A percentile compares a stretch with the other conserved stretches of the same genome.
phyloP scores from a whole-genome alignment of 768 basidiomycete species.

The Tremella fuciformis region DNA sequence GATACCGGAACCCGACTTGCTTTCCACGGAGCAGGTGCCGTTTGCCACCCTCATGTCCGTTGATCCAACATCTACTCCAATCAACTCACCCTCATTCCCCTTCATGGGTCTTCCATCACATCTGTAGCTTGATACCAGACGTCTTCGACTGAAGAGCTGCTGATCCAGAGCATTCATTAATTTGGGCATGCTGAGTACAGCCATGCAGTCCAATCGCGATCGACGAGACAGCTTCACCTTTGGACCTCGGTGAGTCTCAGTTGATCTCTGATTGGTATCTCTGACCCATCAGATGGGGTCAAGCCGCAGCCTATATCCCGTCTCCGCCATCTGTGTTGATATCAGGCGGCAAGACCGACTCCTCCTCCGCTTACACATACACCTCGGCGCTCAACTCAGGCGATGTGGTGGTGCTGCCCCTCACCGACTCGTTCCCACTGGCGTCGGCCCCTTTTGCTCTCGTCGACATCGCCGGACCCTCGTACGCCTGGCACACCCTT shows the following conservation, averaged over 20 bases:
- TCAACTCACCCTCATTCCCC: background rate
- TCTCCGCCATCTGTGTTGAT: slow-evolving; percentile 59
- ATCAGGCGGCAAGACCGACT: slow-evolving; percentile 78
- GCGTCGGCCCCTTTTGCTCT: slow-evolving; percentile 68
- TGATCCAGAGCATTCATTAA: background rate
- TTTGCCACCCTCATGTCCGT: slow-evolving; percentile 2
- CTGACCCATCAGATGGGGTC: slow-evolving; percentile 68
- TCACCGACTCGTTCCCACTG: slow-evolving; percentile 58
- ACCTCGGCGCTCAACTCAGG: slow-evolving; percentile 68
- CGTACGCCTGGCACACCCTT: slow-evolving; percentile 75
- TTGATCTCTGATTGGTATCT: background rate
- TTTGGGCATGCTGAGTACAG: background rate
- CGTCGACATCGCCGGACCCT: slow-evolving; percentile 60
- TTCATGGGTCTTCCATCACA: background rate
- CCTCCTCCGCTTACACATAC: slow-evolving; percentile 67
- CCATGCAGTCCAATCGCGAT: slow-evolving; percentile 3
- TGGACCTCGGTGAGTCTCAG: background rate
- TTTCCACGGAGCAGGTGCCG: too few relatives aligned
- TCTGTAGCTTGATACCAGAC: background rate
- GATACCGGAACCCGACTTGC: too few relatives aligned
- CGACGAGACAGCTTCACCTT: background rate
- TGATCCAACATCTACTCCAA: slow-evolving; percentile 14
- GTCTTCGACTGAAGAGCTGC: too few relatives aligned
- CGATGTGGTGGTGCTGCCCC: slow-evolving; percentile 61
- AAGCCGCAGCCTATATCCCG: slow-evolving; percentile 61